phyloP scores from a whole-genome alignment of 139 green algal genomes.

The Micractinium conductrix region DNA sequence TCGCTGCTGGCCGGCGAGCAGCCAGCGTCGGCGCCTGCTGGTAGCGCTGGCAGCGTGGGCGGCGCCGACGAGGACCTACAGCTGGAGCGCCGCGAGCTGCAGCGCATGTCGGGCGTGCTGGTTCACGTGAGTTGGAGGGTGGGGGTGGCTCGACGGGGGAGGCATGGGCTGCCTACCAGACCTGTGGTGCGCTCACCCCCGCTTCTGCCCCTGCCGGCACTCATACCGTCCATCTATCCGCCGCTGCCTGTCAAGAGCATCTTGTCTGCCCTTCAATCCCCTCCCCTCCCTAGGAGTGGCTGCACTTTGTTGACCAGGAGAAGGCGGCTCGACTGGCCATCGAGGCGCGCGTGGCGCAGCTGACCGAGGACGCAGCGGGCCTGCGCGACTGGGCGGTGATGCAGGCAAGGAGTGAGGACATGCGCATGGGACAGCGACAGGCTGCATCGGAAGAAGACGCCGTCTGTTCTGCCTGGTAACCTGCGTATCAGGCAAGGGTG shows the following conservation, averaged over 20 bases:
- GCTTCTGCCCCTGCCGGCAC: neutral
- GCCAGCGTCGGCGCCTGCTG: neutral
- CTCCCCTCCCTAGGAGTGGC: constrained; percentile 53
- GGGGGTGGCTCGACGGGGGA: too few species aligned
- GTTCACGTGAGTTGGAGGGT: constrained; percentile 55
- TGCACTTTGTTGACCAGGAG: constrained; percentile 75
- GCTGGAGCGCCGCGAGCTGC: constrained; percentile 36
- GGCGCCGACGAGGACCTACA: neutral
- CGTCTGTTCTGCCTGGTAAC: neutral
- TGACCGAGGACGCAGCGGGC: constrained; percentile 56
- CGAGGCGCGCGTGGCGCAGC: constrained; percentile 54
- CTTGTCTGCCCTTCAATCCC: neutral
- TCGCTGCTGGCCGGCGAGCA: constrained; percentile 23
- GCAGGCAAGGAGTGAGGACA: constrained; percentile 42
- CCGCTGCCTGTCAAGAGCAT: neutral
- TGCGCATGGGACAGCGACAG: neutral
- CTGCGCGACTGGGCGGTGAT: constrained; percentile 61
- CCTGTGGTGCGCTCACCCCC: neutral
- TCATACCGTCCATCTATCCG: too few species aligned
- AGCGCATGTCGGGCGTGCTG: constrained; percentile 57
- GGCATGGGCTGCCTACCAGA: too few species aligned
- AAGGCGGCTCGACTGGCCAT: constrained; percentile 54
- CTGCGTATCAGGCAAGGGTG: too few species aligned
- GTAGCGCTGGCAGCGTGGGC: neutral
- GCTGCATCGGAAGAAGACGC: neutral